Evolutionary conservation across 306 rosid genomes (phyloP), one percentile per base, ranked within the genome.

Genomic region (Hippophae rhamnoides): DNA sequence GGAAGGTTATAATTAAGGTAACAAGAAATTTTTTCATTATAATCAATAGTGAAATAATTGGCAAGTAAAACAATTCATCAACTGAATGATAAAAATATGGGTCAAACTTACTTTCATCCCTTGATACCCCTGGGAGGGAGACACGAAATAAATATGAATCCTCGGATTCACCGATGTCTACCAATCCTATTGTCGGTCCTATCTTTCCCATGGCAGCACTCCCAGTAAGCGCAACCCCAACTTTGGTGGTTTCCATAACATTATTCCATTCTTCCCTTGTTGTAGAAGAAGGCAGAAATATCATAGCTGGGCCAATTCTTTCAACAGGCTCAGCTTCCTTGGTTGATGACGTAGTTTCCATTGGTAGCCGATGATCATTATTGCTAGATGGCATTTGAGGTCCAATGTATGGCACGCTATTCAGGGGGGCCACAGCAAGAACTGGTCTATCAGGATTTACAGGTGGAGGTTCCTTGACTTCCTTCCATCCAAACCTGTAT

Each of bases 161-260:
- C 52, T 84, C 84, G 48, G 76, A 76, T 77, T 90, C 95, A 8
- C 89, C 95, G 52, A 90, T 82, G 67, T 90, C 97, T 66, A 82
- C 53, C 56, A 73, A 78, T 64, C 95, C 95, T 5, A 90, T 60
- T 26, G 63, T 70, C 7, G 88, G 88, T 27, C 97, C 97, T 43
- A 78, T 74, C 66, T 66, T 74, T 47, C 85, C 94, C 68, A 51
- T 45, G 42, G 90, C 89, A 47, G 86, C 95, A 31, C 78, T 80
- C 57, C 95, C 94, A 1, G 90, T 84, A 76, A 87, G 70, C 7
- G 66, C 85, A 69, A 87, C 58, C 44, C 89, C 89, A 11, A 54
- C 69, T 57, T 79, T 76, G 43, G 75, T 64, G 62, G 85, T 82
- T 45, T 82, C 84, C 71, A 84, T 77, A 44, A 84, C 72, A 26